Evolutionary conservation across 140 eudicot genomes (phyloP).

Genomic region (Anethum foeniculum): DNA sequence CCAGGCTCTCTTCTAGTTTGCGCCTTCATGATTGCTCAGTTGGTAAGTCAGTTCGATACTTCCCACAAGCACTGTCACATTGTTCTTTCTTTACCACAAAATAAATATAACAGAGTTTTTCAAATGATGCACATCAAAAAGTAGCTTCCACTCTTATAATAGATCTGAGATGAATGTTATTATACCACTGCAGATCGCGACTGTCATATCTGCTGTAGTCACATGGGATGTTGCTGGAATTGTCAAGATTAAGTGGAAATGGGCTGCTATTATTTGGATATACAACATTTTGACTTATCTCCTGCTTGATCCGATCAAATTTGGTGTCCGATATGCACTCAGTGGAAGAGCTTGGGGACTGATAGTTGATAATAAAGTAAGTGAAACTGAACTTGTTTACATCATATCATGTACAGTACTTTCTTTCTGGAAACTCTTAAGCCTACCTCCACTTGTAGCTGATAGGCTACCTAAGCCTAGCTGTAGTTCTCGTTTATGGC

Average conservation of each 20-base stretch:
- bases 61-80: background rate
- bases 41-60: conserved; percentile 27
- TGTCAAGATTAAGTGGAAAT: conserved; percentile 50
- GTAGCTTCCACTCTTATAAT: background rate
- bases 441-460: background rate
- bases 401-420: background rate
- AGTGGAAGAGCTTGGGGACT: conserved; percentile 69
- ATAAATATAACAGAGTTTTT: background rate
- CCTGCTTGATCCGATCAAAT: conserved; percentile 66
- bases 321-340: conserved; percentile 45
- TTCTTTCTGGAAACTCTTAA: background rate
- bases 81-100: background rate
- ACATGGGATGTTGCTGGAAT: conserved; percentile 48
- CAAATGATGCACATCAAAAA: background rate
- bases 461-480: background rate
- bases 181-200: conserved; percentile 46
- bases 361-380: conserved; percentile 48
- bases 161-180: background rate
- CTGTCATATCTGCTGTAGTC: conserved; percentile 45
- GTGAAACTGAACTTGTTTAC: background rate
- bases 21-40: conserved; percentile 67
- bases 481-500: background rate
- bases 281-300: conserved; percentile 51
- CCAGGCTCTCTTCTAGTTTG: conserved; percentile 56
- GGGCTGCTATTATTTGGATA: conserved; percentile 69